Percentiles rank a stretch among this genome's conserved stretches.
phyloP scores from a whole-genome alignment of 2,329 filamentous ascomycete genomes.

The Microdochium bolleyi region DNA sequence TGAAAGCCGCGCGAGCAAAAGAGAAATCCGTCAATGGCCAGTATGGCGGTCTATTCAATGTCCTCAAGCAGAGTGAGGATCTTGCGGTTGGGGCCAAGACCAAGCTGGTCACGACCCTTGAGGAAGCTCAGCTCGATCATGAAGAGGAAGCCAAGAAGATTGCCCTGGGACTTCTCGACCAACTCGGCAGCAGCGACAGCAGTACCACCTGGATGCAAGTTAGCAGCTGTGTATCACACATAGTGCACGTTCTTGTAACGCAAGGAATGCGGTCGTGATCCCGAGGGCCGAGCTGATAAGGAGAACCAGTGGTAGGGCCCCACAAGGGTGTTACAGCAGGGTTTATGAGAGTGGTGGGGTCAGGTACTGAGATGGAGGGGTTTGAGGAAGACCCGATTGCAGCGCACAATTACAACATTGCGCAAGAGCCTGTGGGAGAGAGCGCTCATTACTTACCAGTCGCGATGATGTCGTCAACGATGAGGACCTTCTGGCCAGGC shows the following conservation, averaged over 20 bases:
- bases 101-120: conserved; percentile 84
- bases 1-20: background rate
- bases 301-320: too few species aligned
- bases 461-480: conserved; percentile 97
- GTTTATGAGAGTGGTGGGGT: background rate
- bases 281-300: too few species aligned
- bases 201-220: conserved; percentile 63
- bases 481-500: conserved; percentile 78
- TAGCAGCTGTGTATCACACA: conserved; percentile 13
- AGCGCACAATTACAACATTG: too few species aligned
- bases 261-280: too few species aligned
- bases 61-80: conserved; percentile 73
- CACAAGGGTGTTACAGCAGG: conserved; percentile 4
- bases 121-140: conserved; percentile 93
- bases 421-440: too few species aligned
- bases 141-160: conserved; percentile 86
- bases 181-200: conserved; percentile 82
- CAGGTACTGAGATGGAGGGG: background rate
- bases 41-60: conserved; percentile 22
- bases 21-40: background rate
- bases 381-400: background rate
- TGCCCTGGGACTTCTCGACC: conserved; percentile 76
- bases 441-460: conserved; percentile 58
- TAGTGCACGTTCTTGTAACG: too few species aligned
- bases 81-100: conserved; percentile 45